Evolutionary conservation across 1,284 basidiomycete species (phyloP), one percentile per base, ranked within the genome.

Genomic region (Ceratorhiza oryzae-sativae): DNA sequence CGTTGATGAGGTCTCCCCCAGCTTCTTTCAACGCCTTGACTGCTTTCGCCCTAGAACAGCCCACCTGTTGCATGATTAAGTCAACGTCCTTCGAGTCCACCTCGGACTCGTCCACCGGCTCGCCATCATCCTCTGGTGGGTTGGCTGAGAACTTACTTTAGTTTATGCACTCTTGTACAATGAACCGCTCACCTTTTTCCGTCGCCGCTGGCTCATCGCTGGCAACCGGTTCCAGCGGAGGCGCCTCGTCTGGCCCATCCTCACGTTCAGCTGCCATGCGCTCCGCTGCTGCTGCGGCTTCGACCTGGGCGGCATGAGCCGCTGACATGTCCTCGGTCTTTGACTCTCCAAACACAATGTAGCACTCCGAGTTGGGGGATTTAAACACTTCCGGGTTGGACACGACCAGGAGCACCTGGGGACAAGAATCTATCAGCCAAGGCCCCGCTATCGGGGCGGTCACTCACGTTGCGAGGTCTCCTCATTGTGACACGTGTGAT

Each of bases 331-430:
- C 95, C 84, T 98, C 95, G 77, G 94, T 88, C 91, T 96, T 97
- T 77, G 95, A 95, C 86, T 99, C 97, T 77, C 97, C 97, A 78
- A 98, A 99, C 76, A 99, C 95, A 80, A 99, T 95, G 87, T 99
- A 98, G 83, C 92, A 94, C 83, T 99, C 97, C 79, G 94, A 95
- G 83, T 93, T 94, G 63, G 93, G 90, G 65, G 95, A 95, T 86
- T 98, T 98, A 90, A 94, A 99, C 68, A 99, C 97, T 77, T 99
- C 97, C 67, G 97, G 97, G 73, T 91, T 86, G 74, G 93, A 88
- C 77, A 99, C 88, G 75, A 98, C 96, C 81, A 98, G 93, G 74
- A 99, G 88, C 76, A 95, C 85, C 92, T 94, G n/a, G 30, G 12
- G 41, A 42, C 27, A 30, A 2, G 15, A 32, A 51, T 32, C 51